These are phyloP conservation scores for Tulasnella sp. DNA, from an alignment of 768 basidiomycete species.

Conservation along the genomic window DNA sequence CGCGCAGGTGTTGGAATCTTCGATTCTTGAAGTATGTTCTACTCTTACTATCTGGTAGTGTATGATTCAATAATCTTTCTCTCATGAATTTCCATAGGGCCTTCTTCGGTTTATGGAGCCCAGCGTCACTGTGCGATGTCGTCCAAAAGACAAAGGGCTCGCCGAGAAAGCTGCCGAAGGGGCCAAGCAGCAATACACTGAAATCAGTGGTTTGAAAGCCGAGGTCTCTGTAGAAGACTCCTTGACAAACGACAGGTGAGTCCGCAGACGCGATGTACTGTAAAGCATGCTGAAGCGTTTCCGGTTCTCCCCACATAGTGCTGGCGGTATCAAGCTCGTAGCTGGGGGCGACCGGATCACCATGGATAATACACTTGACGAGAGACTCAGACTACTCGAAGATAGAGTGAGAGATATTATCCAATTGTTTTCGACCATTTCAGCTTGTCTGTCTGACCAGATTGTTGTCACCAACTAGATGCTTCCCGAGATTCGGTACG, in stretches of 20 bases:
- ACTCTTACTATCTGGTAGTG: background rate
- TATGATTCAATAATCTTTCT: background rate
- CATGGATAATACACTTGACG: slow-evolving; percentile 91
- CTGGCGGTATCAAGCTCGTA: slow-evolving; percentile 76
- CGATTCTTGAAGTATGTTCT: slow-evolving; percentile 59
- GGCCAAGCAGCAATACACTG: slow-evolving; percentile 61
- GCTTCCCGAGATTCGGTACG: slow-evolving; percentile 87
- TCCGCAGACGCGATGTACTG: slow-evolving; percentile 16
- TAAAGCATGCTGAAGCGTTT: background rate
- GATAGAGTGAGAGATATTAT: slow-evolving; percentile 78
- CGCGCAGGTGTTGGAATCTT: slow-evolving; percentile 69
- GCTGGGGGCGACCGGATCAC: slow-evolving; percentile 71
- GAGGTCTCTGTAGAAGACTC: slow-evolving; percentile 51
- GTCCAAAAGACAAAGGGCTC: slow-evolving; percentile 56
- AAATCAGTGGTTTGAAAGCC: slow-evolving; percentile 65
- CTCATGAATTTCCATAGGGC: slow-evolving; percentile 35
- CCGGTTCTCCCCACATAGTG: slow-evolving; percentile 38
- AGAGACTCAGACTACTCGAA: slow-evolving; percentile 79
- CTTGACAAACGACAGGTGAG: slow-evolving; percentile 62
- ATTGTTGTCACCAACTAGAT: slow-evolving; percentile 46
- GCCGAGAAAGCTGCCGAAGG: slow-evolving; percentile 55
- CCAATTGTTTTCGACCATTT: background rate
- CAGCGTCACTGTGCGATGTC: slow-evolving; percentile 53
- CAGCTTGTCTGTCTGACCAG: background rate
- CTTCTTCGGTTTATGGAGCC: slow-evolving; percentile 77